These are phyloP conservation scores for Gentiana straminea DNA, from an alignment of 257 asterid species.

Conservation along the genomic window DNA sequence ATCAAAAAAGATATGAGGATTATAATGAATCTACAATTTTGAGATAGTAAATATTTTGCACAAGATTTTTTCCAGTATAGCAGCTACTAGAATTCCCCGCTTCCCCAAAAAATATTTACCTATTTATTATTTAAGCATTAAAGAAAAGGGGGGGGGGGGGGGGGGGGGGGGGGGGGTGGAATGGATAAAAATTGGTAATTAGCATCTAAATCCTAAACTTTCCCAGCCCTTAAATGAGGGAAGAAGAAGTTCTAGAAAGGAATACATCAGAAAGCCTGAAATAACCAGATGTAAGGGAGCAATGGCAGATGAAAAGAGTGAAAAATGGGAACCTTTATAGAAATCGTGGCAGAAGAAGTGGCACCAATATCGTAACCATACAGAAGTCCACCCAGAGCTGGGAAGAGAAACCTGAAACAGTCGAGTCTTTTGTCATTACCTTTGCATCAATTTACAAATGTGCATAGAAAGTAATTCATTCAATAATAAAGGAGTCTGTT, in stretches of 20 bases:
- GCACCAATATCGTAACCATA: conserved; percentile 99
- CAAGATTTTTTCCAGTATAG: too few relatives aligned
- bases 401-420: conserved; percentile 73
- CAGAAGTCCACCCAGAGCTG: conserved; percentile 89
- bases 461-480: neutral
- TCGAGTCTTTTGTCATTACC: neutral
- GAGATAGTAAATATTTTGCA: neutral
- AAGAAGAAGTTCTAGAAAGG: neutral
- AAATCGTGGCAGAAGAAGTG: conserved; percentile 82
- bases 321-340: conserved; percentile 49
- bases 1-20: neutral
- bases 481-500: neutral
- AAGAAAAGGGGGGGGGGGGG: too few relatives aligned
- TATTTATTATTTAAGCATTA: neutral
- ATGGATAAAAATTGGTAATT: neutral
- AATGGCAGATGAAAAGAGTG: neutral
- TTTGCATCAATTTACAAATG: neutral
- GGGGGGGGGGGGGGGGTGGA: too few relatives aligned
- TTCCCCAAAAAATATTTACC: too few relatives aligned
- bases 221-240: neutral
- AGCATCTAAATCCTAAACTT: neutral
- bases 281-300: neutral
- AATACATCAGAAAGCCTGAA: neutral
- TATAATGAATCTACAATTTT: neutral
- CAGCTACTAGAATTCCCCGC: too few relatives aligned